Percentiles rank a stretch among this genome's conserved stretches.
phyloP scores from a whole-genome alignment of 495 filamentous ascomycete genomes.

The Podospora appendiculata region DNA sequence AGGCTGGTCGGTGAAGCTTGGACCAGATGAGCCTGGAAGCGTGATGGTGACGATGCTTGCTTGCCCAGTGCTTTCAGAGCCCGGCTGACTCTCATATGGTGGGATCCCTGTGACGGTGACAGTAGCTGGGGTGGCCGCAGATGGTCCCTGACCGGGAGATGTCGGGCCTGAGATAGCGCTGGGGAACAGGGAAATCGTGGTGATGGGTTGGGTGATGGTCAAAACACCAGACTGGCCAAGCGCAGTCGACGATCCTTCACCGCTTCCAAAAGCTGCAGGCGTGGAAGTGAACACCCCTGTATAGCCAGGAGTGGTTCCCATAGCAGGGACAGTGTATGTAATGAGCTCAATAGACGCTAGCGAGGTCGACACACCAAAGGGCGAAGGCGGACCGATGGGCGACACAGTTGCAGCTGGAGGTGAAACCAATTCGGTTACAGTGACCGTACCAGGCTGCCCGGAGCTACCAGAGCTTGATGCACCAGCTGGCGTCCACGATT shows the following conservation, averaged over 20 bases:
- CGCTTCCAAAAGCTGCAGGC: neutral
- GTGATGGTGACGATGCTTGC: conserved; percentile 9
- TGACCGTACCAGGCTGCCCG: neutral
- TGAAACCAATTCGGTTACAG: neutral
- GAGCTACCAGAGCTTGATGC: neutral
- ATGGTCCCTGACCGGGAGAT: neutral
- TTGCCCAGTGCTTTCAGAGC: neutral
- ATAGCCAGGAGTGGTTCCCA: conserved; percentile 7
- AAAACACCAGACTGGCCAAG: neutral
- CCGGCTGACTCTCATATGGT: neutral
- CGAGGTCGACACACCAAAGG: neutral
- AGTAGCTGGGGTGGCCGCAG: neutral
- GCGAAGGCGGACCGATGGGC: neutral
- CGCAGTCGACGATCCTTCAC: neutral
- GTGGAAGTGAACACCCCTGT: conserved; percentile 11
- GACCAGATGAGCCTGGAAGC: neutral
- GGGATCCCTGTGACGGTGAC: neutral
- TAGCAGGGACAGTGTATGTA: conserved; percentile 10
- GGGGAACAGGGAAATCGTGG: neutral
- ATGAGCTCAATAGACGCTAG: conserved; percentile 1
- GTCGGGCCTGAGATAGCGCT: neutral
- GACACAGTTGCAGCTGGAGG: neutral
- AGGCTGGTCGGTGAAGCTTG: neutral
- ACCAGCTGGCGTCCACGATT: neutral
- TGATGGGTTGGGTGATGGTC: neutral